Evolutionary conservation across 345 rosid genomes (phyloP), one percentile per base, ranked within the genome.

Genomic region (Pelargonium nanum): DNA sequence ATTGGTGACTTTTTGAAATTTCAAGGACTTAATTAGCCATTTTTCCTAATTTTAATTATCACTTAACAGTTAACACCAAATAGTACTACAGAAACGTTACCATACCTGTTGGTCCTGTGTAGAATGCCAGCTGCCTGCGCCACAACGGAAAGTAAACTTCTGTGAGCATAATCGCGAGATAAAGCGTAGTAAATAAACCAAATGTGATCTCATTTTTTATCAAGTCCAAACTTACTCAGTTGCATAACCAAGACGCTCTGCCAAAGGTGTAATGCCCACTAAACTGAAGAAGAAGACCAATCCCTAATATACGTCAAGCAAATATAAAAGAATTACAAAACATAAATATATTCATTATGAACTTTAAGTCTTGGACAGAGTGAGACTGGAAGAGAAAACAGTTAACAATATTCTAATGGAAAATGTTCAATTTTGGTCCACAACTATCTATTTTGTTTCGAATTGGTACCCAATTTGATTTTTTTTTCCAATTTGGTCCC

Each of bases 201-300:
- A 15, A 21, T 44, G 22, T 16, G 44, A 19, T 26, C 10, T 19
- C 15, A 40, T 54, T 16, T 22, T 4, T 28, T 19, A 28, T 53
- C 15, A 25, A 24, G 2, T 22, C 61, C 25, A 10, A 58, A 23
- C 83, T 60, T 72, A 78, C 81, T 78, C 83, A 12, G 83, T 81
- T 4, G 72, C 77, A 70, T 66, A 81, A 51, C 85, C 83, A 63
- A 81, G 67, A 45, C 81, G 76, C 74, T 81, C 85, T 1, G 85
- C 83, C 50, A 81, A 63, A 25, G 85, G 85, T 24, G 71, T 72
- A 57, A 76, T 81, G 45, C 82, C 85, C 57, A 81, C 59, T 68
- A 78, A 69, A 55, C 79, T 74, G 62, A 70, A 59, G 70, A 81
- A 63, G 70, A 81, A 81, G 56, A 81, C 79, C 75, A 70, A 64